Evolutionary conservation across 2,329 filamentous ascomycete species (phyloP), one percentile per base, ranked within the genome.

Genomic region (Scorias spongiosa): DNA sequence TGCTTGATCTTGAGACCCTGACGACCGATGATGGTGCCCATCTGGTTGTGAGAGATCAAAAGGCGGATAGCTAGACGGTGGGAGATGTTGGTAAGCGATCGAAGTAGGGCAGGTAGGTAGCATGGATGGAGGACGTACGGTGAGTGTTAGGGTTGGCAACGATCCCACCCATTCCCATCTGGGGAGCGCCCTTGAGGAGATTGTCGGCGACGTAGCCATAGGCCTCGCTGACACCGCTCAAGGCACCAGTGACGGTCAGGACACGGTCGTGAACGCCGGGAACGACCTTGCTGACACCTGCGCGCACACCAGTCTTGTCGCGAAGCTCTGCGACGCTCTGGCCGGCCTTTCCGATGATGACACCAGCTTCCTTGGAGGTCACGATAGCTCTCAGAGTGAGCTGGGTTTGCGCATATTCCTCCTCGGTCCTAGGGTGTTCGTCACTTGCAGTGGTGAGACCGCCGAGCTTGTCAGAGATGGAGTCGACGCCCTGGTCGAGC

Each of bases 1-100:
- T 95, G 85, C 75, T 98, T 98, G 74, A 98, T 98, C 74, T 96
- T 98, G 54, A 95, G 74, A 47, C 91, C 91, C 64, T 93, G 84
- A 52, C 87, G 80, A 57, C 91, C 91, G 61, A 98, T 98, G 68
- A 98, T 95, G 57, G 91, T 98, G 49, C 91, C 91, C 91, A 98
- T 98, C 68, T 98, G 91, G 65, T 96, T 96, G 71, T 98, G 89
- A 29, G 91, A 98, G 65, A 98, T 96, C 62, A 98, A 81, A 29
- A 98, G 80, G 61, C 94, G 94, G 64, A 98, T 84, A 48, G 91
- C 91, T 98, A 54, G 17, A 48, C 17, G 14, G 10, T 5, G 28
- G 28, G 54, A 41, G 57, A 49, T 49, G 43, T 41, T 36, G 20
- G 20, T 26, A 26, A 26, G 20, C 20, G 20, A 26, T 3, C 7